Conservation (phyloP, 192 early-diverging fungal genomes). For the Linnemannia hyalina region DNA sequence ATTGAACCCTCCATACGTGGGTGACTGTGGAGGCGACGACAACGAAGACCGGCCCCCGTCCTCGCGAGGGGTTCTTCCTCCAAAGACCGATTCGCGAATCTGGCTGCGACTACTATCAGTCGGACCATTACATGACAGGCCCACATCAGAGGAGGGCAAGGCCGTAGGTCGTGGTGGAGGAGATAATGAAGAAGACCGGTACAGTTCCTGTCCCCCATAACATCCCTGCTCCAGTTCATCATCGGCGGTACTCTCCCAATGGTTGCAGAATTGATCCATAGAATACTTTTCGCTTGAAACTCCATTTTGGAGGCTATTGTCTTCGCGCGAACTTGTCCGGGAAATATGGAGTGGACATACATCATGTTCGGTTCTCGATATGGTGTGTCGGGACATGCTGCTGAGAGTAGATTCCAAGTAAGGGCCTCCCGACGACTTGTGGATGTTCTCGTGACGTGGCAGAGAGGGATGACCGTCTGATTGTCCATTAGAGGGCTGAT, state of each 20-base stretch:
- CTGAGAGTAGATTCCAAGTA: background rate
- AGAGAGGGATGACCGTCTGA: background rate
- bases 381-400: constrained; percentile 7
- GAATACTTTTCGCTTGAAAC: constrained; percentile 9
- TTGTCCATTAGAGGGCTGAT: background rate
- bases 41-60: background rate
- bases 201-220: constrained; percentile 1
- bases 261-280: background rate
- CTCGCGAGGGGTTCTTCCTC: constrained; percentile 40
- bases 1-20: constrained; percentile 14
- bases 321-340: constrained; percentile 11
- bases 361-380: constrained; percentile 17
- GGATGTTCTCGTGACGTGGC: background rate
- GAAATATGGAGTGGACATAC: constrained; percentile 10
- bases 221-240: background rate
- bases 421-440: constrained; percentile 1
- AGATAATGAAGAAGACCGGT: constrained; percentile 16
- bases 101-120: constrained; percentile 2
- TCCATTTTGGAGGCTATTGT: constrained; percentile 16
- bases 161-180: constrained; percentile 37
- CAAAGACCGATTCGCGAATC: constrained; percentile 42
- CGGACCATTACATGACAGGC: no score
- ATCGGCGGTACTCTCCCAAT: background rate
- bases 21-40: constrained; percentile 14
- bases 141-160: background rate